Evolutionary conservation across 495 filamentous ascomycete species (phyloP), one percentile per base, ranked within the genome.

Genomic region (Neurospora sp.): DNA sequence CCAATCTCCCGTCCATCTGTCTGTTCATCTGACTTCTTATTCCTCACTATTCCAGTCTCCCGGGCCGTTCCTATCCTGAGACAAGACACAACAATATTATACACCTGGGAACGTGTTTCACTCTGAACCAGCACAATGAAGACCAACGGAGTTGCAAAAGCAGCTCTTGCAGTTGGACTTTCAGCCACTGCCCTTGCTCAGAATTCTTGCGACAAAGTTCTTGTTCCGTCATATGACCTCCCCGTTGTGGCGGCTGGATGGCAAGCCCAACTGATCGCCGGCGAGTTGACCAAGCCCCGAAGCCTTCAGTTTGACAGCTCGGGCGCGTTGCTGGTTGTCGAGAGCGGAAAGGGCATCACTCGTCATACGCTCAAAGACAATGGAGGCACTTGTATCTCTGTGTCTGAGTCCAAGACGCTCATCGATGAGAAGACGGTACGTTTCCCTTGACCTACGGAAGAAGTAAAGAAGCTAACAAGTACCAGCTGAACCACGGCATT

Each of bases 401-500:
- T 83, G 4, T 74, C 77, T 45, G 75, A 81, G 38, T 80, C 78
- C 44, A 82, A 79, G 12, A 73, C 79, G 20, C 71, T 88, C 17
- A 74, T 86, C 17, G 74, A 81, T 38, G 71, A 79, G 69, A 75
- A 76, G 14, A 73, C 42, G 17, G 87, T 88, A 80, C 78, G 83
- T 78, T 14, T 12, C 27, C 27, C 0, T 17, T 65, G 7, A 42
- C 6, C 39, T 22, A 16, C 44, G 7, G 38, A 35, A 17, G 8
- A 70, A 1, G 45, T 68, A 39, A 12, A 59, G 31, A 0, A 3
- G 39, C 73, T 74, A 22, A 71, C 68, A 22, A 35, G 6, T 1
- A 70, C 1, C 70, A 89, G 83, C 80, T 91, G 10, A 90, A 90
- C 75, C 90, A 92, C 77, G 90, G 90, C 38, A 81, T 92, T 45